Evolutionary conservation across 768 basidiomycete species (phyloP).

Genomic region (Pisolithus albus): DNA sequence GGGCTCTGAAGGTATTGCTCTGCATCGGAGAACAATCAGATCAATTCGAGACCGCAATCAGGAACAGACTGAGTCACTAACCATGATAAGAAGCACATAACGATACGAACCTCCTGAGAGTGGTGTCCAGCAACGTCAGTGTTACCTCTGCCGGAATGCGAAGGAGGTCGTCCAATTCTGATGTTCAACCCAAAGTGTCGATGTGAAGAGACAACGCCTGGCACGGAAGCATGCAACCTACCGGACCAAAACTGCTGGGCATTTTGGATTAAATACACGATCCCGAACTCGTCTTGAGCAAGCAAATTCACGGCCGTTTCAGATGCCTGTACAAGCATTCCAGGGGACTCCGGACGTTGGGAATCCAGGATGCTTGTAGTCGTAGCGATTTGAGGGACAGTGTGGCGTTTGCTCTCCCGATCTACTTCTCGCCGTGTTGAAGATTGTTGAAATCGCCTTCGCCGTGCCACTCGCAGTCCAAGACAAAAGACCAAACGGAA

Average conservation of each 20-base stretch:
- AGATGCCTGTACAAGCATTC: constrained; percentile 13
- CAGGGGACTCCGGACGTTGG: background rate
- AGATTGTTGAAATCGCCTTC: too few species aligned
- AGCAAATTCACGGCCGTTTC: constrained; percentile 13
- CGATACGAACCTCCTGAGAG: constrained; percentile 67
- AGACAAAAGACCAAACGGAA: background rate
- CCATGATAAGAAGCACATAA: constrained; percentile 86
- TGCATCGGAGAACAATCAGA: constrained; percentile 20
- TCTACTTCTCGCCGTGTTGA: too few species aligned
- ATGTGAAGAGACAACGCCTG: constrained; percentile 4
- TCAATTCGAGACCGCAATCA: constrained; percentile 4
- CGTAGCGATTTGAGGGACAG: too few species aligned
- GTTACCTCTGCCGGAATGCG: constrained; percentile 60
- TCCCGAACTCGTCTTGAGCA: constrained; percentile 62
- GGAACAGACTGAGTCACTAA: constrained; percentile 31
- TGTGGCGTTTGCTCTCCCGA: too few species aligned
- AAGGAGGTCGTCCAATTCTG: constrained; percentile 86
- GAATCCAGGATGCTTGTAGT: too few species aligned
- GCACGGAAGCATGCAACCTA: constrained; percentile 31
- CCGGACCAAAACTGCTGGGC: constrained; percentile 90
- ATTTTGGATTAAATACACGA: constrained; percentile 75
- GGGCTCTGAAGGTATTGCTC: constrained; percentile 84
- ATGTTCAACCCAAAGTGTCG: constrained; percentile 1
- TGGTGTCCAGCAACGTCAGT: constrained; percentile 69
- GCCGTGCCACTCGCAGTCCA: background rate